Evolutionary conservation across 2,329 filamentous ascomycete genomes (phyloP), one percentile per base, ranked within the genome.

Genomic region (Penicillium sp.): DNA sequence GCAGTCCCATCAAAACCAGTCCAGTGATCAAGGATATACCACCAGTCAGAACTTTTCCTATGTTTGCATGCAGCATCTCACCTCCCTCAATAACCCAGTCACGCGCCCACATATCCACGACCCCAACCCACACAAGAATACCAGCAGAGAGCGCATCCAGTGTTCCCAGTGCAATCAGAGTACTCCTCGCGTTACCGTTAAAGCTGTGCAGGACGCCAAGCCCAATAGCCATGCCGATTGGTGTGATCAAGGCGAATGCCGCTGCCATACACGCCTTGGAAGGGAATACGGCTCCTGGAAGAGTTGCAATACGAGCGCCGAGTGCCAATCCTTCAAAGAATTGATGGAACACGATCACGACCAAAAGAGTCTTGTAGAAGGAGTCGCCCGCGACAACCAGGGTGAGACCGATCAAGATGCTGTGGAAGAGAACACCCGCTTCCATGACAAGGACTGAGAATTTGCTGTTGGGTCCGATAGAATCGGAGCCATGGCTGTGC

Each of bases 221-320:
- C 0, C 88, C 87, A 52, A 92, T 89, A 0, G 83, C 86, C 87
- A 91, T 91, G 10, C 87, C 88, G 27, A 89, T 72, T 0, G 87
- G 87, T 0, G 87, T 91, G 46, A 88, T 82, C 22, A 89, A 71
- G 0, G 85, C 80, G 59, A 89, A 91, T 0, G 78, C 75, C 1
- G 68, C 57, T 0, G 79, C 86, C 71, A 91, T 82, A 11, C 81
- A 53, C 2, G 83, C 68, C 63, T 89, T 71, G 33, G 45, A 58
- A n/a, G 53, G 59, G 40, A 68, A 63, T 5, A 61, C 53, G 2
- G 58, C 55, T 4, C 63, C 61, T 4, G 63, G 56, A 3, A 88
- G 74, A 0, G 78, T 76, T 8, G 85, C 83, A 54, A 89, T 89
- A 12, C 84, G 80, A 8, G 82, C 81, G 14, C 87, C 86, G 0